Evolutionary conservation across 331 rosid genomes (phyloP), one percentile per base, ranked within the genome.

Genomic region (Rosa hybrid): DNA sequence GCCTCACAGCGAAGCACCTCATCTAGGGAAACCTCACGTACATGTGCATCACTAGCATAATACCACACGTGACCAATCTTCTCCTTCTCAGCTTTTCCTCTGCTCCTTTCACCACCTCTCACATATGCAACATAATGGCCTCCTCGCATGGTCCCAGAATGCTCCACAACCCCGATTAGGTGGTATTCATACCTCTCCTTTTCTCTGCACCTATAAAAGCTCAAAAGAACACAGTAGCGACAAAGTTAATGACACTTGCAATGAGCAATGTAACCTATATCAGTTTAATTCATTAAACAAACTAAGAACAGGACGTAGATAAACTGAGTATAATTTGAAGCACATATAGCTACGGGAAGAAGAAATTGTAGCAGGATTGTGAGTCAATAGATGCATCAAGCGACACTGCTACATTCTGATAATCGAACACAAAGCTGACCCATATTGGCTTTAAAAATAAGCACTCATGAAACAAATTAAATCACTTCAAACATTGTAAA

Each of bases 111-210:
- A 3, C 88, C 86, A 30, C 97, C 98, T 88, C 92, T 91, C 77
- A 96, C 94, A 73, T 89, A 93, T 23, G 98, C 94, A 78, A 93
- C 85, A 85, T 96, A 96, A 80, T 96, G 99, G 81, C 99, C 99
- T 59, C 93, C 92, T 87, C 94, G 86, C 97, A 93, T 93, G 44
- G 90, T 89, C 50, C 99, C 99, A 0, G 56, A 84, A 87, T 96
- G 99, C 83, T 90, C 98, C 84, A 93, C 94, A 25, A 91, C 85
- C 68, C 99, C 99, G 71, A 87, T 75, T 74, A 96, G 86, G 17
- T 73, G 89, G 82, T 91, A 96, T 78, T 82, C 92, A 69, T 81
- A 86, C 73, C 80, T 88, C 72, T 86, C 97, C 50, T 79, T 82
- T 60, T 75, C 86, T 45, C 34, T 48, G 86, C 84, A 90, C 88